Evolutionary conservation across 345 rosid species (phyloP), one percentile per base, ranked within the genome.

Genomic region (Leavenworthia alabamica): DNA sequence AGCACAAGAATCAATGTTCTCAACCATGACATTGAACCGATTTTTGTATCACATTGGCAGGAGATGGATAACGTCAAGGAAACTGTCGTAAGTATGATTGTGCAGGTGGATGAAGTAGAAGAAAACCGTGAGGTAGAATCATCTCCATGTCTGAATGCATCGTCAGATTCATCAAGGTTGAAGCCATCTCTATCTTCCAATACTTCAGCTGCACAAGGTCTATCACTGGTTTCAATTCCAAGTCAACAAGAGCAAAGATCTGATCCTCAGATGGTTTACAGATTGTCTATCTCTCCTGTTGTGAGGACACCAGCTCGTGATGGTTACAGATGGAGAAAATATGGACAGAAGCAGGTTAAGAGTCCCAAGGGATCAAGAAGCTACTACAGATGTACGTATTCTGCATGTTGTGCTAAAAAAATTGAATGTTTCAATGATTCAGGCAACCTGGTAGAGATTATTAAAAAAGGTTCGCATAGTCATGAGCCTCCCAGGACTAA

Each of bases 291-390:
- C 47, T 69, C 76, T 74, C 73, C 79, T 8, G 61, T 72, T 59
- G 36, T 70, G 42, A 92, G 75, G 78, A 58, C 81, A 64, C 81
- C 85, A 4, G 60, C 65, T 53, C 64, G 79, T 54, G 98, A 92
- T 83, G 96, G 89, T 69, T 92, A 83, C 66, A 89, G 76, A 59
- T 92, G 98, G 98, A 82, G 98, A 40, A 92, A 92, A 77, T 92
- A 92, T 76, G 98, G 98, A 52, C 98, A 92, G 81, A 92, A 92
- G 81, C 98, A 81, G 82, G 96, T 92, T 57, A 92, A 92, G 70
- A 85, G 85, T 74, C 96, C 95, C 67, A 73, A 66, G 73, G 95
- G 98, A 47, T 89, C 88, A 51, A 76, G 98, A 66, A 92, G 98
- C 64, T 92, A 92, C 80, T 92, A 84, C 77, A 89, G 80, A 78